Conservation (phyloP, 2,329 filamentous ascomycete species). For the Leptographium flavum region DNA sequence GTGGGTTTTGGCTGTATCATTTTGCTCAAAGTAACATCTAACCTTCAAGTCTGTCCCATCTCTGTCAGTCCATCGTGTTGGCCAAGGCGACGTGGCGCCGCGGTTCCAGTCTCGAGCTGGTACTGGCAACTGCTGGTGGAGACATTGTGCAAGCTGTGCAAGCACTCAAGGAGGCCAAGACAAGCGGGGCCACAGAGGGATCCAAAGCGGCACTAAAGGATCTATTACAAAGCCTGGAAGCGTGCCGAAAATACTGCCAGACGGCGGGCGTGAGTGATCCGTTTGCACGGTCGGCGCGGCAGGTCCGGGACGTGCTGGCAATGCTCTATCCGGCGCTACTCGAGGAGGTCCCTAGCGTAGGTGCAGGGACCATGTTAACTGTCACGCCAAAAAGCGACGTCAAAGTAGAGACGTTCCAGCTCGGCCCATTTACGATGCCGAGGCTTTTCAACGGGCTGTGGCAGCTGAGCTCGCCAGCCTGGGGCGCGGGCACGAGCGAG, state of each 20-base stretch:
- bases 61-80: slow-evolving; percentile 11
- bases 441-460: slow-evolving; percentile 18
- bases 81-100: slow-evolving; percentile 13
- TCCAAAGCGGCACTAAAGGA: slow-evolving; percentile 6
- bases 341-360: too few species aligned
- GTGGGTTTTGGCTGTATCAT: slow-evolving; percentile 11
- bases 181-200: slow-evolving; percentile 7
- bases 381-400: not conserved
- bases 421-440: slow-evolving; percentile 12
- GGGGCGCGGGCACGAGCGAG: slow-evolving; percentile 15
- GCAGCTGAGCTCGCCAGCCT: slow-evolving; percentile 19
- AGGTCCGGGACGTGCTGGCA: slow-evolving; percentile 16
- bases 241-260: slow-evolving; percentile 15
- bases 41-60: slow-evolving; percentile 12
- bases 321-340: slow-evolving; percentile 13
- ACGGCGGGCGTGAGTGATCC: slow-evolving; percentile 11
- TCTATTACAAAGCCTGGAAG: slow-evolving; percentile 12
- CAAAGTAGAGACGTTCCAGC: slow-evolving; percentile 12
- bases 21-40: not conserved
- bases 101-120: slow-evolving; percentile 11
- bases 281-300: slow-evolving; percentile 16
- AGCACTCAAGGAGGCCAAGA: slow-evolving; percentile 20
- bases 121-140: slow-evolving; percentile 17
- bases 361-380: too few species aligned
- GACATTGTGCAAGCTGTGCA: slow-evolving; percentile 24